Conservation (phyloP, 1,284 basidiomycete genomes). For the Trichosporon coremiiforme region DNA sequence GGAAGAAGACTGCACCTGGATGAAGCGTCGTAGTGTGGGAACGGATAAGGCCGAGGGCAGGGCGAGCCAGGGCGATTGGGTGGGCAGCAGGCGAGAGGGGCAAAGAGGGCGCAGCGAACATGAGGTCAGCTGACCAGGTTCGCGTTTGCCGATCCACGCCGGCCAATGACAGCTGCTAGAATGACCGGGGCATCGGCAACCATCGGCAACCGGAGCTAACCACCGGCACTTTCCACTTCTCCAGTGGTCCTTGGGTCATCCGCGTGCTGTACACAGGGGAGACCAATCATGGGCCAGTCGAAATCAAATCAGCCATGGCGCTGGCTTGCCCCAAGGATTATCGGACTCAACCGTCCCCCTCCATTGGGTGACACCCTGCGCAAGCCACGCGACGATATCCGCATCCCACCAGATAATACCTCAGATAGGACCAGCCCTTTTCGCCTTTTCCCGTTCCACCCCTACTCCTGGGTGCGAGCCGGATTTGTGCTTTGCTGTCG, state of each 20-base stretch:
- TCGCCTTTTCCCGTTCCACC: not conserved
- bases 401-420: too few relatives aligned
- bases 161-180: not conserved
- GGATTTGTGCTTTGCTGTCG: not conserved
- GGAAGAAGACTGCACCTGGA: too few relatives aligned
- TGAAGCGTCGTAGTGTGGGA: constrained; percentile 1
- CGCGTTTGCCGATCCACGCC: not conserved
- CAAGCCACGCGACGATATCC: not conserved
- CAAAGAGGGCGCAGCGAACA: not conserved
- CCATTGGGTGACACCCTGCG: not conserved
- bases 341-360: not conserved
- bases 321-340: not conserved
- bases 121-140: constrained; percentile 9
- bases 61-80: not conserved
- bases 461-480: not conserved
- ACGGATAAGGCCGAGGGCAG: not conserved
- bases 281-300: not conserved
- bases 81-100: not conserved
- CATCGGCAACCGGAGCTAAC: constrained; percentile 8
- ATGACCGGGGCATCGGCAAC: not conserved
- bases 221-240: too few relatives aligned
- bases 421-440: not conserved
- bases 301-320: not conserved
- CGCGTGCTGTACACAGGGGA: too few relatives aligned
- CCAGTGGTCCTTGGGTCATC: too few relatives aligned